Percentiles rank a stretch among this genome's conserved stretches.
Conservation (phyloP, 306 rosid genomes). For the Begonia masoniana region DNA sequence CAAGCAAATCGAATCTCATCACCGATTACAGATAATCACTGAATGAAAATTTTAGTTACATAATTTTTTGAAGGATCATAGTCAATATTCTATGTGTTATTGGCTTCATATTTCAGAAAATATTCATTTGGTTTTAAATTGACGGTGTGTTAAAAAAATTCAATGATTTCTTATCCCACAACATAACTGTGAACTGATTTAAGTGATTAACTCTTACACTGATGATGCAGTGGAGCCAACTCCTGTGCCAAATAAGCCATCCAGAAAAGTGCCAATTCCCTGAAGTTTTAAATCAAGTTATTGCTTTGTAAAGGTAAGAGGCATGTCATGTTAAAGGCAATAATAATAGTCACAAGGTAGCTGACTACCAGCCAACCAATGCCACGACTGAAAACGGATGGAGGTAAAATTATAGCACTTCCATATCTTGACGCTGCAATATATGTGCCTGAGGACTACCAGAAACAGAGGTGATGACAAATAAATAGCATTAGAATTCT, state of each 20-base stretch:
- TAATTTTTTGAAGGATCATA: no score
- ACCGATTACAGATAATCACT: no score
- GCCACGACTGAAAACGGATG: constrained; percentile 77
- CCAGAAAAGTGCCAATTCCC: constrained; percentile 66
- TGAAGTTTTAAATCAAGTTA: constrained; percentile 10
- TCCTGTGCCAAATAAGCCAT: constrained; percentile 62
- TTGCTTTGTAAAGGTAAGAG: not conserved
- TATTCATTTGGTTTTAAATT: no score
- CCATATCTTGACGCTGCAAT: constrained; percentile 76
- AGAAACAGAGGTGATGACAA: constrained; percentile 8
- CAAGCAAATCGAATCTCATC: no score
- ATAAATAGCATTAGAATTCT: not conserved
- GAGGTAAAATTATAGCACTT: constrained; percentile 74
- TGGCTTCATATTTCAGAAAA: no score
- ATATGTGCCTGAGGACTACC: constrained; percentile 68
- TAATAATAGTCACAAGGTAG: constrained; percentile 1
- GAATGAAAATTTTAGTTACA: no score
- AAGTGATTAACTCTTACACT: constrained; percentile 30
- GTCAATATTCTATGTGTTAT: no score
- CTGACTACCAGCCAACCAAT: constrained; percentile 76
- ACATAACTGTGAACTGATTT: not conserved
- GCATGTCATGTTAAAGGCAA: no score
- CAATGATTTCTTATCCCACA: not conserved
- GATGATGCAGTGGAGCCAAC: constrained; percentile 74
- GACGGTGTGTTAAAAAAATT: no score